Percentiles rank a stretch among this genome's conserved stretches.
Conservation (phyloP, 1,139 yeast species). For the Pichia sp. region DNA sequence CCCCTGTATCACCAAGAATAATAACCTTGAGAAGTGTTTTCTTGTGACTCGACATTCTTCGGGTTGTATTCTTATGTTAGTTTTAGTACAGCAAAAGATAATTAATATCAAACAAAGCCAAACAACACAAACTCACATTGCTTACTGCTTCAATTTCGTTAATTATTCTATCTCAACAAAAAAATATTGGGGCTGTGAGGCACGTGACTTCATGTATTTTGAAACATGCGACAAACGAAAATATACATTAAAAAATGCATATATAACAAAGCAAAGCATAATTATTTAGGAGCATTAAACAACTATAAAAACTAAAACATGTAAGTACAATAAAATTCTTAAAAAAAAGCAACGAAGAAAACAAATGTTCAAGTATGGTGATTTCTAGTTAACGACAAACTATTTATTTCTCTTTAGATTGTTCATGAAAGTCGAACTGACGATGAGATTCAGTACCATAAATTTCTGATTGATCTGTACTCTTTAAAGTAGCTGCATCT, state of each 20-base stretch:
- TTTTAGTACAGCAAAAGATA: not conserved
- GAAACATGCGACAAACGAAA: not conserved
- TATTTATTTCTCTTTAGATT: not conserved
- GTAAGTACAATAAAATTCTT: too few species aligned
- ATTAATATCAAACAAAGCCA: not conserved
- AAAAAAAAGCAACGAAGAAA: too few species aligned
- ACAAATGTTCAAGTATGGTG: too few species aligned
- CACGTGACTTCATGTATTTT: not conserved
- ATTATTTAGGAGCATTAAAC: too few species aligned
- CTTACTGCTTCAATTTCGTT: not conserved
- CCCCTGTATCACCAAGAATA: slow-evolving; percentile 95
- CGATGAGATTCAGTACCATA: not conserved
- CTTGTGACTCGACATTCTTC: slow-evolving; percentile 38
- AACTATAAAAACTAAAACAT: too few species aligned
- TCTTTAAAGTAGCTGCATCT: slow-evolving; percentile 24
- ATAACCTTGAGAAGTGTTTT: slow-evolving; percentile 90
- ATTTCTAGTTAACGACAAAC: not conserved
- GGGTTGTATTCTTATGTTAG: not conserved
- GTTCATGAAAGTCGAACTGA: not conserved
- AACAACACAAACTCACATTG: not conserved
- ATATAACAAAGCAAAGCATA: too few species aligned
- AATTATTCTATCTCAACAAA: not conserved
- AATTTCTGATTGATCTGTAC: slow-evolving; percentile 14
- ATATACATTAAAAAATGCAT: too few species aligned
- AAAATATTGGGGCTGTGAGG: not conserved